Conservation (phyloP, 495 filamentous ascomycete genomes). For the Chaetomium tenue region DNA sequence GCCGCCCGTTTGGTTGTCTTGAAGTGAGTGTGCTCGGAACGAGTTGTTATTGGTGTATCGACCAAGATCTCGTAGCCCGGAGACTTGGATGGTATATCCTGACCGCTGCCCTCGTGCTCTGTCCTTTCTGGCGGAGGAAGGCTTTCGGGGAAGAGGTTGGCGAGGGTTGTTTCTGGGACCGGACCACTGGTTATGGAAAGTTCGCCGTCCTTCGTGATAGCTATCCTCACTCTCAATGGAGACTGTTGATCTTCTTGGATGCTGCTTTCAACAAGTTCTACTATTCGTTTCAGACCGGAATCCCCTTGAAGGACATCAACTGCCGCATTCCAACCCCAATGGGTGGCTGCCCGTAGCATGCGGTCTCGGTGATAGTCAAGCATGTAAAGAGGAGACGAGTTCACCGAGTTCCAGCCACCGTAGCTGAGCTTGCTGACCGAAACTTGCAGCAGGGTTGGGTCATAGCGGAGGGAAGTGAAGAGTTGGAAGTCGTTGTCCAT, state of each 20-base stretch:
- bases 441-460: slow-evolving; percentile 56
- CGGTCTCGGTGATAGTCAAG: slow-evolving; percentile 76
- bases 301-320: slow-evolving; percentile 44
- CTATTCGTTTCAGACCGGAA: slow-evolving; percentile 40
- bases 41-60: slow-evolving; percentile 51
- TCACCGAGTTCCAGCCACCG: slow-evolving; percentile 44
- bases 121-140: slow-evolving; percentile 3
- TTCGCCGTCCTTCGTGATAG: slow-evolving; percentile 50
- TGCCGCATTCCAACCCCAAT: slow-evolving; percentile 62
- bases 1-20: slow-evolving; percentile 69
- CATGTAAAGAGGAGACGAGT: slow-evolving; percentile 75
- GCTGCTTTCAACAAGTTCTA: slow-evolving; percentile 22
- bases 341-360: slow-evolving; percentile 66
- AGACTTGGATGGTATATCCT: slow-evolving; percentile 27
- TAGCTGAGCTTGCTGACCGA: slow-evolving; percentile 35
- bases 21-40: slow-evolving; percentile 66
- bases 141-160: slow-evolving; percentile 31
- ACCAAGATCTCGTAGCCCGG: slow-evolving; percentile 53
- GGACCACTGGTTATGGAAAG: slow-evolving; percentile 52
- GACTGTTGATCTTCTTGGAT: slow-evolving; percentile 25
- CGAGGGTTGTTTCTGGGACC: slow-evolving; percentile 48
- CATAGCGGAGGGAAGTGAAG: slow-evolving; percentile 75
- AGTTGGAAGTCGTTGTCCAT: slow-evolving; percentile 51
- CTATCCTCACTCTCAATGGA: slow-evolving; percentile 52
- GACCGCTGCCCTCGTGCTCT: neutral